A percentile compares a stretch with the other conserved stretches of the same genome.
Evolutionary conservation across 306 rosid species (phyloP).

Genomic region (Dicorynia guianensis): DNA sequence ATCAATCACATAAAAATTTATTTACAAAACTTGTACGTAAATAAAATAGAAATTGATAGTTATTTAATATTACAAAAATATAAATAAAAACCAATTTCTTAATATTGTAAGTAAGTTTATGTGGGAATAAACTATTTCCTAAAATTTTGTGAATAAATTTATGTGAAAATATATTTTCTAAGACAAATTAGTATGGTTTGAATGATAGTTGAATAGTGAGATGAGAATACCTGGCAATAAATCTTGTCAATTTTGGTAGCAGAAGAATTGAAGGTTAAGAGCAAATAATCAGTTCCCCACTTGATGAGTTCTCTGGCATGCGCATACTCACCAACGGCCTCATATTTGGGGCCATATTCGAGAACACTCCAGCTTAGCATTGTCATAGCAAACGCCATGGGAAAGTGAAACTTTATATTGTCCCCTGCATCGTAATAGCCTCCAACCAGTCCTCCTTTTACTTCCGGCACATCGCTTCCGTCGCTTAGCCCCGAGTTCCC

Average conservation of each 20-base stretch:
- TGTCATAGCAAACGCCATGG: constrained; percentile 56
- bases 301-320: constrained; percentile 47
- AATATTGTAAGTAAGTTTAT: no score
- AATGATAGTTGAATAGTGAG: background rate
- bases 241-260: constrained; percentile 59
- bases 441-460: constrained; percentile 48
- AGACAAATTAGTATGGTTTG: no score
- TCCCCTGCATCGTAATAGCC: constrained; percentile 58
- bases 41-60: no score
- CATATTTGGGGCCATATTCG: constrained; percentile 51
- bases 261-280: constrained; percentile 67
- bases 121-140: no score
- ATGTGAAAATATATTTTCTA: no score
- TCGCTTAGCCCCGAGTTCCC: constrained; percentile 51
- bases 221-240: constrained; percentile 54
- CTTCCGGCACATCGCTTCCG: constrained; percentile 37
- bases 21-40: no score
- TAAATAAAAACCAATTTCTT: no score
- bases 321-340: constrained; percentile 40
- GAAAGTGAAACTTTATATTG: constrained; percentile 53
- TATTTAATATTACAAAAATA: no score
- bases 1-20: no score
- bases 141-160: no score
- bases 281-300: constrained; percentile 72
- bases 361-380: constrained; percentile 60